Conservation (phyloP, 805 yeast species). For the Pichia thaimueangensis region DNA sequence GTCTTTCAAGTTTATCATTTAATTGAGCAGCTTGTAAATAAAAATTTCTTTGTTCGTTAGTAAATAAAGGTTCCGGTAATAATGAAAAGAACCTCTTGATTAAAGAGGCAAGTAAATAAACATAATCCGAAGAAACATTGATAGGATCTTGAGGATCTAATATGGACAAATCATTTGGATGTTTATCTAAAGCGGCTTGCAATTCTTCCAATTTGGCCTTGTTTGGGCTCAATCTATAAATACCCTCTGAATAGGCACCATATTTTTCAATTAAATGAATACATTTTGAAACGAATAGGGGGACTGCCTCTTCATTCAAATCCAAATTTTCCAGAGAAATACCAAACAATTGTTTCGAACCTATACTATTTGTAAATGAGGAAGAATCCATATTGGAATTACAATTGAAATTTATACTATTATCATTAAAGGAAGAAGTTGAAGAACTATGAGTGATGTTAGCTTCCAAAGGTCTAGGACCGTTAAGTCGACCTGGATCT, state of each 20-base stretch:
- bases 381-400: conserved; percentile 1
- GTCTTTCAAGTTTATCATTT: conserved; percentile 45
- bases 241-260: conserved; percentile 84
- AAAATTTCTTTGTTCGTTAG: conserved; percentile 51
- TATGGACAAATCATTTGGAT: conserved; percentile 56
- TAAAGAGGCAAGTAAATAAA: conserved; percentile 81
- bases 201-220: conserved; percentile 66
- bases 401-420: conserved; percentile 7
- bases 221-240: conserved; percentile 82
- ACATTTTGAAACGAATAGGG: conserved; percentile 83
- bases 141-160: conserved; percentile 49
- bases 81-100: conserved; percentile 77
- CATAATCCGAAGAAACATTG: conserved; percentile 66
- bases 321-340: conserved; percentile 75
- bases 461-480: conserved; percentile 22
- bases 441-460: conserved; percentile 3
- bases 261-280: conserved; percentile 77
- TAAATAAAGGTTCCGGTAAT: conserved; percentile 82
- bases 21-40: conserved; percentile 70
- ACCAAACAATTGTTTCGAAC: conserved; percentile 59
- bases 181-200: conserved; percentile 62
- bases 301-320: conserved; percentile 87
- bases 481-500: conserved; percentile 22
- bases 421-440: conserved; percentile 10
- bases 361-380: not conserved